phyloP scores from a whole-genome alignment of 768 basidiomycete species.

The Mrakia gelida region DNA sequence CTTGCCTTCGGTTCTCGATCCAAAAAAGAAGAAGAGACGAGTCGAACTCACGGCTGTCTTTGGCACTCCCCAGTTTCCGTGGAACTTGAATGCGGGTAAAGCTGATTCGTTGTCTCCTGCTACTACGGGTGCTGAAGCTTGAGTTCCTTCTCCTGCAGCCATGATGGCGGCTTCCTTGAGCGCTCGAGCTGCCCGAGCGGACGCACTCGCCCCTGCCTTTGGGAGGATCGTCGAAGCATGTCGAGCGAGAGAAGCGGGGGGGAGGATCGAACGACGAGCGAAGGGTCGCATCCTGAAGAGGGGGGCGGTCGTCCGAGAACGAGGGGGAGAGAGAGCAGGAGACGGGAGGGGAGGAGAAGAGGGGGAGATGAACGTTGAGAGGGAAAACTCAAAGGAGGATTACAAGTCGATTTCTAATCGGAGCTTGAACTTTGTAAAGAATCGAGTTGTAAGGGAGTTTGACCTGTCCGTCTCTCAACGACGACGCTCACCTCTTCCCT shows the following conservation, averaged over 20 bases:
- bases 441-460: no score
- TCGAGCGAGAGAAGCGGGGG: not conserved
- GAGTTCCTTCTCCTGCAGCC: conserved; percentile 8
- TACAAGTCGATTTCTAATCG: not conserved
- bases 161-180: not conserved
- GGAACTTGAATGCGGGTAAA: conserved; percentile 31
- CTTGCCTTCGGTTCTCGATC: no score
- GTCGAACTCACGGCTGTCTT: conserved; percentile 26
- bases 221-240: not conserved
- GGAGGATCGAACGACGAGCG: conserved; percentile 7
- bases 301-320: no score
- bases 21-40: not conserved
- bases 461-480: no score
- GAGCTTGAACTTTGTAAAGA: no score
- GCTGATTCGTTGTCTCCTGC: not conserved
- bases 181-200: not conserved
- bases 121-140: not conserved
- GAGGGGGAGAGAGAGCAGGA: not conserved
- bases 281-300: conserved; percentile 7
- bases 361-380: not conserved
- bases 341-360: not conserved
- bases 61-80: conserved; percentile 29
- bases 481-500: no score
- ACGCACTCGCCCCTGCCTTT: not conserved
- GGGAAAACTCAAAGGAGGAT: not conserved